Base-by-base conservation (phyloP, 2,329 filamentous ascomycete genomes). In the Aphanocladium album region DNA sequence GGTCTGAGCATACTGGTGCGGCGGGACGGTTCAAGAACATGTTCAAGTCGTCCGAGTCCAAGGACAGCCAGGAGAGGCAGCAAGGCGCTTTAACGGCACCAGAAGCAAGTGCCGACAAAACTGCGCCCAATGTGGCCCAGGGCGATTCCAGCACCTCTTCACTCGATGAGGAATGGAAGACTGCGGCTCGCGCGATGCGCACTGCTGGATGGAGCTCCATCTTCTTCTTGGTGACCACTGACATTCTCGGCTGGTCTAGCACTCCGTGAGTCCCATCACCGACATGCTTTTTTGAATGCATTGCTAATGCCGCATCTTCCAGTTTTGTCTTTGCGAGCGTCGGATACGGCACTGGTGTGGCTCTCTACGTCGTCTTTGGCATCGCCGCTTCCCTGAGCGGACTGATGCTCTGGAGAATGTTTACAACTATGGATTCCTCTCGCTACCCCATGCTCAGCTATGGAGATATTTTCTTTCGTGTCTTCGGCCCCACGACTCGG, bases 141-240 rank as follows among this genome's bases (percentile, higher is more conserved):
- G 55, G 33, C 27, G 37, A 37, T 12, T 61, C 60, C 17, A 57
- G 56, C n/a, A 70, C 21, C 16, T 23, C 49, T 3, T 60, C 57
- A 9, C 50, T 62, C 25, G 63, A 64, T 19, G 45, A 73, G 4
- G 79, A 81, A 62, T 80, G 79, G 79, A 70, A 69, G 50, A 76
- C 74, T 57, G 78, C 79, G 2, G 75, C 74, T 30, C 74, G 79
- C 19, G 75, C 76, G 5, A 62, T 79, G 57, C 72, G 79, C 7
- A 81, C 79, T 0, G 79, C 79, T 1, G 74, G 73, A 2, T 76
- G 76, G 73, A 77, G 77, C 7, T 74, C 77, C 46, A 71, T 76
- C 46, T 82, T 82, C 65, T 80, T 79, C 57, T 70, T 80, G 56
- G 80, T 80, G 65, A 79, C 78, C 16, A 80, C 78, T 0, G 78